These are phyloP conservation scores for Blakeslea trispora DNA, from an alignment of 371 early-diverging fungal species.

Conservation along the genomic window DNA sequence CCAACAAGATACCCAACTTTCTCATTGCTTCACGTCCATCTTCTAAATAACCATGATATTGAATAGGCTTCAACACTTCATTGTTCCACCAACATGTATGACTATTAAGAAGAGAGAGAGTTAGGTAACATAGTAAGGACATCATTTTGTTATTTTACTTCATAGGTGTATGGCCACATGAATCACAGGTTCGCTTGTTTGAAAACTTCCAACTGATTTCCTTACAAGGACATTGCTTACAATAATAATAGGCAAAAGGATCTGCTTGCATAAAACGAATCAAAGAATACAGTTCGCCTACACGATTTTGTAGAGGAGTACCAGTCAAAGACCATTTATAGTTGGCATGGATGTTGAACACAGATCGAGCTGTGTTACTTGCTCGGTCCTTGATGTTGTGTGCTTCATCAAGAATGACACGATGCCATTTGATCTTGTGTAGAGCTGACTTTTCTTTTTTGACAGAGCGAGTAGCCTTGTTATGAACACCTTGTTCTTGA, in stretches of 20 bases:
- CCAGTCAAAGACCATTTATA: conserved; percentile 93
- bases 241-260: conserved; percentile 87
- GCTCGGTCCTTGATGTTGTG: conserved; percentile 96
- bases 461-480: conserved; percentile 43
- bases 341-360: conserved; percentile 65
- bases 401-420: conserved; percentile 94
- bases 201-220: conserved; percentile 79
- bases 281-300: conserved; percentile 95
- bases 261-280: conserved; percentile 83
- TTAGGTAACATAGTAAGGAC: no score
- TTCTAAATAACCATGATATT: conserved; percentile 69
- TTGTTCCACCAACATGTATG: conserved; percentile 98
- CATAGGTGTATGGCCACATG: conserved; percentile 81
- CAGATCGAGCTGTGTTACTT: conserved; percentile 86
- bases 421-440: conserved; percentile 81
- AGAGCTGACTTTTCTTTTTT: conserved; percentile 70
- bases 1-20: conserved; percentile 80
- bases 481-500: conserved; percentile 69
- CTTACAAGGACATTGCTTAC: conserved; percentile 85
- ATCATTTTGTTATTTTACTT: conserved; percentile 32
- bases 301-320: conserved; percentile 97
- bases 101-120: conserved; percentile 22
- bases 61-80: conserved; percentile 93
- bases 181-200: conserved; percentile 63
- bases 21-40: conserved; percentile 72